phyloP scores from a whole-genome alignment of 1,139 yeast species.

The Protomyces gravidus region DNA sequence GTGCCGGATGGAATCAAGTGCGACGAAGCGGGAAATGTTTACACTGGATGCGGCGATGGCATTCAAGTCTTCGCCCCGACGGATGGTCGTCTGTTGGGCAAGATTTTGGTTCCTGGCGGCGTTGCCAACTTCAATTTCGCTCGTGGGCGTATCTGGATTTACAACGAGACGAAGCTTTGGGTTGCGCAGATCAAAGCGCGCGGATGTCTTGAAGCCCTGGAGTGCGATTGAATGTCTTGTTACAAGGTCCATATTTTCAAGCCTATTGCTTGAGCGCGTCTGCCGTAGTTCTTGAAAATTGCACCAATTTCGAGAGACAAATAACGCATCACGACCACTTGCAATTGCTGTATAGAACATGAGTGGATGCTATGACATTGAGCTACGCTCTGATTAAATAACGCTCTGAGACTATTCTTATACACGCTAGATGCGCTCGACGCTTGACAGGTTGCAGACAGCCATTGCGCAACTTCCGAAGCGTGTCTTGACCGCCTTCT shows the following conservation, averaged over 20 bases:
- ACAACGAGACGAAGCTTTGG: constrained; percentile 29
- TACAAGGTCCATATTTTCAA: too few species aligned
- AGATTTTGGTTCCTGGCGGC: constrained; percentile 36
- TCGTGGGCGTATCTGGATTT: constrained; percentile 31
- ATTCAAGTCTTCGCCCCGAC: constrained; percentile 39
- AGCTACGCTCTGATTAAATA: too few species aligned
- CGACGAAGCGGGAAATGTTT: constrained; percentile 38
- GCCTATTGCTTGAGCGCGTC: too few species aligned
- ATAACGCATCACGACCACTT: too few species aligned
- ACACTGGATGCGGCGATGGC: constrained; percentile 38
- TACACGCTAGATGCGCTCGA: too few species aligned
- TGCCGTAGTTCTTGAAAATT: too few species aligned
- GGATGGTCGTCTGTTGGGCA: constrained; percentile 38
- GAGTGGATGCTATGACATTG: too few species aligned
- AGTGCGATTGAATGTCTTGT: too few species aligned
- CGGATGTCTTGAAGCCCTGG: constrained; percentile 30
- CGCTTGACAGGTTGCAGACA: background rate
- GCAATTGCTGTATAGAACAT: too few species aligned
- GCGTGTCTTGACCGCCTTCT: constrained; percentile 50
- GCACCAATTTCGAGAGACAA: too few species aligned
- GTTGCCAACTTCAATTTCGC: constrained; percentile 38
- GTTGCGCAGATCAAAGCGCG: constrained; percentile 17
- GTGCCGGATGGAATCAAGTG: constrained; percentile 40
- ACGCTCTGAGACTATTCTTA: too few species aligned
- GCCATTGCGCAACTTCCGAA: constrained; percentile 4